Percentiles rank a stretch among this genome's conserved stretches.
Evolutionary conservation across 73 alveolate species (phyloP).

Genomic region (Uronychia setigera): DNA sequence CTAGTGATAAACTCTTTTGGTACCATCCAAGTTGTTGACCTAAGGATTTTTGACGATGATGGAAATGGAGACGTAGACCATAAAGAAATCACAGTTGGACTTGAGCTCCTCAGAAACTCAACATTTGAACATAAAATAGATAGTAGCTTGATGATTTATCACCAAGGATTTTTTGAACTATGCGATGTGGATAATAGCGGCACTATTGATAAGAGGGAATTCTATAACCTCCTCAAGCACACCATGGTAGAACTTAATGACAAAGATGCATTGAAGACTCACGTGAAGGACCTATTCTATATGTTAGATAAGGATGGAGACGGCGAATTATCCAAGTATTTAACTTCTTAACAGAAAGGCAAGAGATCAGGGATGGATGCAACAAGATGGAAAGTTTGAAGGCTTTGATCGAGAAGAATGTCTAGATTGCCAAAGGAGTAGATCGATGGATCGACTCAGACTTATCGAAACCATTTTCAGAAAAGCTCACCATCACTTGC

Average conservation of each 20-base stretch:
- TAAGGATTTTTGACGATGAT: slow-evolving; percentile 53
- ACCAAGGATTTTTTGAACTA: slow-evolving; percentile 71
- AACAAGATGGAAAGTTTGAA: slow-evolving; percentile 13
- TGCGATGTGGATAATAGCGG: slow-evolving; percentile 85
- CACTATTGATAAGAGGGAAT: slow-evolving; percentile 71
- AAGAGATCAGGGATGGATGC: slow-evolving; percentile 44
- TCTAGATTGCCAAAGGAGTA: slow-evolving; percentile 21
- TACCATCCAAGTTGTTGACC: background rate
- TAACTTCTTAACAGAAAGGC: slow-evolving; percentile 9
- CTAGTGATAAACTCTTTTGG: slow-evolving; percentile 48
- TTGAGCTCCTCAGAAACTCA: slow-evolving; percentile 43
- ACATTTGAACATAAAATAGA: slow-evolving; percentile 46
- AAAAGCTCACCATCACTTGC: slow-evolving; percentile 19
- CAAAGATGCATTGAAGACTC: slow-evolving; percentile 57
- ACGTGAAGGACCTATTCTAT: slow-evolving; percentile 55
- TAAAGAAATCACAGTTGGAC: slow-evolving; percentile 49
- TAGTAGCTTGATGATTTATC: slow-evolving; percentile 24
- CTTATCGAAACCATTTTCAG: slow-evolving; percentile 32
- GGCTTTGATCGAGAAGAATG: slow-evolving; percentile 46
- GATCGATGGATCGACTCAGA: slow-evolving; percentile 45
- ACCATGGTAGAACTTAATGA: slow-evolving; percentile 67
- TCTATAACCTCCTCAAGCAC: slow-evolving; percentile 74
- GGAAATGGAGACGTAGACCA: slow-evolving; percentile 54
- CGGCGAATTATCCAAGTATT: slow-evolving; percentile 65
- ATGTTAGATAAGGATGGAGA: slow-evolving; percentile 84